Conservation (phyloP, 306 rosid species). For the Rosa multiflora region DNA sequence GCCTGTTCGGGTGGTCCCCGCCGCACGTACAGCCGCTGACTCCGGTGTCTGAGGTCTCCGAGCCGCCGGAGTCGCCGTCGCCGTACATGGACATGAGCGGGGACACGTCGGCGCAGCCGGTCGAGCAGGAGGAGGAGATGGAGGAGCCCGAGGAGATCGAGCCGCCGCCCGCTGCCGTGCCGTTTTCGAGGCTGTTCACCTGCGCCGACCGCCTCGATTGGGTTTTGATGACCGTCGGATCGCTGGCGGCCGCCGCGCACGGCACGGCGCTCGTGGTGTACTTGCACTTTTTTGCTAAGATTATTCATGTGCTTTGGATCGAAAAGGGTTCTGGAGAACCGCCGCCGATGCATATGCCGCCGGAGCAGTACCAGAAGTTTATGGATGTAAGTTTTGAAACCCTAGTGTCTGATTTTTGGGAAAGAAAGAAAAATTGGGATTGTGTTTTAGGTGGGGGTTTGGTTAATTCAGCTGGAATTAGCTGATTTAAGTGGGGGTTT, state of each 20-base stretch:
- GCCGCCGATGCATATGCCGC: too few species aligned
- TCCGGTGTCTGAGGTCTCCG: slow-evolving; percentile 98
- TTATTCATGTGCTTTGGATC: slow-evolving; percentile 51
- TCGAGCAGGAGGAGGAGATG: slow-evolving; percentile 84
- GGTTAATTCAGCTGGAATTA: slow-evolving; percentile 1
- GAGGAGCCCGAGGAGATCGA: slow-evolving; percentile 93
- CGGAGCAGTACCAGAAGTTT: slow-evolving; percentile 56
- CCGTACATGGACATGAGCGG: slow-evolving; percentile 79
- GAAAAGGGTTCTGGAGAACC: neutral
- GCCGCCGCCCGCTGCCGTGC: slow-evolving; percentile 96
- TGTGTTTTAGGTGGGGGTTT: neutral
- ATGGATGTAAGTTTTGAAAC: slow-evolving; percentile 62
- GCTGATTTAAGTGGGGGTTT: slow-evolving; percentile 5
- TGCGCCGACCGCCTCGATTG: slow-evolving; percentile 98
- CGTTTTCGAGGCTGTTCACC: slow-evolving; percentile 81
- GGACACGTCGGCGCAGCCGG: slow-evolving; percentile 69
- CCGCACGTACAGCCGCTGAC: slow-evolving; percentile 95
- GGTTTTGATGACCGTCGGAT: slow-evolving; percentile 85
- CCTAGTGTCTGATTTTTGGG: slow-evolving; percentile 21
- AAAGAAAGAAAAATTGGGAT: neutral
- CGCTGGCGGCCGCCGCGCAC: slow-evolving; percentile 95
- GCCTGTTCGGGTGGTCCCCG: slow-evolving; percentile 99
- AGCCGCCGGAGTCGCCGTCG: slow-evolving; percentile 99
- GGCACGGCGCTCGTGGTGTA: slow-evolving; percentile 97
- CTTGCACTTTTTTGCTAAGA: slow-evolving; percentile 93